Conservation (phyloP, 2,329 filamentous ascomycete species). For the Nannizziopsis barbatae region DNA sequence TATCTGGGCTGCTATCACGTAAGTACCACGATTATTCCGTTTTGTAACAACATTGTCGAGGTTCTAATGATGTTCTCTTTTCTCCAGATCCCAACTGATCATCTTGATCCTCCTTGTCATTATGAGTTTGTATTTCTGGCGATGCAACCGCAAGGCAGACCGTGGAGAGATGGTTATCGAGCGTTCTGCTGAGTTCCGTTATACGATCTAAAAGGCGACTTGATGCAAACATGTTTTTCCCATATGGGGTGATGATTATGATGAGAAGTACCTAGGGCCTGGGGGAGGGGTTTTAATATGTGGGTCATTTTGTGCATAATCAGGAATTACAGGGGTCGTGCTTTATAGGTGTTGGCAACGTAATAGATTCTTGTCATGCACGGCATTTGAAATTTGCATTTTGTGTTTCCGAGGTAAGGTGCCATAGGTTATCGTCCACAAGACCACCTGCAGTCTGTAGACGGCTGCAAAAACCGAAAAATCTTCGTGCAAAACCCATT, state of each 20-base stretch:
- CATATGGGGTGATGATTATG: background rate
- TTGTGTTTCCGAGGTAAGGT: too few relatives aligned
- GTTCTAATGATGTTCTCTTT: constrained; percentile 32
- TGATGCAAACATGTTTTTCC: background rate
- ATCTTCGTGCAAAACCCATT: too few relatives aligned
- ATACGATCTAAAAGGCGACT: constrained; percentile 20
- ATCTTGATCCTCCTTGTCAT: constrained; percentile 23
- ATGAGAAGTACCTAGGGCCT: background rate
- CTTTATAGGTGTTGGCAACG: too few relatives aligned
- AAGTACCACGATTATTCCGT: constrained; percentile 4
- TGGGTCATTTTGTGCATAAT: too few relatives aligned
- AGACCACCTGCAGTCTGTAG: too few relatives aligned
- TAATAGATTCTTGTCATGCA: too few relatives aligned
- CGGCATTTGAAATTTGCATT: too few relatives aligned
- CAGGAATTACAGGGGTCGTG: too few relatives aligned
- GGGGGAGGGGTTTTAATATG: too few relatives aligned
- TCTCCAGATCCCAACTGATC: constrained; percentile 25
- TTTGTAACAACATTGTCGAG: background rate
- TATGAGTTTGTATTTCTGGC: constrained; percentile 26
- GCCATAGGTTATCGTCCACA: too few relatives aligned
- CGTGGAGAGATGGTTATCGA: constrained; percentile 28
- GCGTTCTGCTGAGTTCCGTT: constrained; percentile 28
- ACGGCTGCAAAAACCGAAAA: too few relatives aligned
- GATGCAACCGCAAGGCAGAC: constrained; percentile 27
- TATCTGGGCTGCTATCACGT: constrained; percentile 25